Evolutionary conservation across 371 early-diverging fungal genomes (phyloP).

Genomic region (Apophysomyces variabilis): DNA sequence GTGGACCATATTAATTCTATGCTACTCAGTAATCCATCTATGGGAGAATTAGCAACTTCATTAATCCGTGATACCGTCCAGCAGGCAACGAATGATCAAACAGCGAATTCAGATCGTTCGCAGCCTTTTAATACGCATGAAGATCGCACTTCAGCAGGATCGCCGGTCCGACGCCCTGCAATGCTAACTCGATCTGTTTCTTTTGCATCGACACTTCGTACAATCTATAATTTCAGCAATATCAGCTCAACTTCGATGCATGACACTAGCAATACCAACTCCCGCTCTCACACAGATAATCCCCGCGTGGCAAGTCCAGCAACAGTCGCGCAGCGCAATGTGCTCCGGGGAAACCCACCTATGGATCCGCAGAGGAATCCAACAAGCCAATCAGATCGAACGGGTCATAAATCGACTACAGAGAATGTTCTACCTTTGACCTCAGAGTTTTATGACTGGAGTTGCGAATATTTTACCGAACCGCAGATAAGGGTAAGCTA

Average conservation of each 20-base stretch:
- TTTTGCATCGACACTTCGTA: slow-evolving; percentile 55
- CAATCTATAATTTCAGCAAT: slow-evolving; percentile 53
- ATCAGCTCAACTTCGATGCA: slow-evolving; percentile 17
- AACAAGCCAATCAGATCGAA: slow-evolving; percentile 6
- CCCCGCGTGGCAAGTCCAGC: slow-evolving; percentile 3
- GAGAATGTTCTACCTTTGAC: slow-evolving; percentile 47
- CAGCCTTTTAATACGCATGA: slow-evolving; percentile 29
- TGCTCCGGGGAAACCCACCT: neutral
- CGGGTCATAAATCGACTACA: slow-evolving; percentile 12
- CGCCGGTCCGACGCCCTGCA: slow-evolving; percentile 32
- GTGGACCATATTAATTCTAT: slow-evolving; percentile 77
- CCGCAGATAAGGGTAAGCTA: slow-evolving; percentile 81
- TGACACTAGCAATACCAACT: slow-evolving; percentile 22
- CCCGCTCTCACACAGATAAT: slow-evolving; percentile 5
- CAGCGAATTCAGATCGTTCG: slow-evolving; percentile 25
- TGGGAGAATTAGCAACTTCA: slow-evolving; percentile 45
- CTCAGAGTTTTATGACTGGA: slow-evolving; percentile 83
- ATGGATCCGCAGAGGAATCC: neutral
- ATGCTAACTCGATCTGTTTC: slow-evolving; percentile 53
- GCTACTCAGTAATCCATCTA: slow-evolving; percentile 41
- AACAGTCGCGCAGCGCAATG: neutral
- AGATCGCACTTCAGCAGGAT: slow-evolving; percentile 15
- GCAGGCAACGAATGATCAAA: slow-evolving; percentile 18
- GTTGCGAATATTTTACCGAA: slow-evolving; percentile 87
- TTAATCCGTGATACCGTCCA: slow-evolving; percentile 37